phyloP scores from a whole-genome alignment of 73 alveolate species.

The Symbiodinium natans region DNA sequence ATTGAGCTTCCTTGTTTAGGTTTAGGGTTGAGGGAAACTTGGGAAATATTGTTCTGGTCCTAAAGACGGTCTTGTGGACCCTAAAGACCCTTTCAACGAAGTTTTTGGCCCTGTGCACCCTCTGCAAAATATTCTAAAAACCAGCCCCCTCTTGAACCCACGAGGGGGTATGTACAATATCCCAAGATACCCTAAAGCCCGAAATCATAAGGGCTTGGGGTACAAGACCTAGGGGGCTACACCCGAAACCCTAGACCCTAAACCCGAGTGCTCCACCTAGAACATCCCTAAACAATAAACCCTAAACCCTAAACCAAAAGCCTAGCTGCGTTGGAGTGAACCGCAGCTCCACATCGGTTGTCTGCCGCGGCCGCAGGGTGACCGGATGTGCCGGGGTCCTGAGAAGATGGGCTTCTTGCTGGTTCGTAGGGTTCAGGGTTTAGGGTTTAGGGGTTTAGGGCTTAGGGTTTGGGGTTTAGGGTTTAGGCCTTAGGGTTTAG shows the following conservation, averaged over 20 bases:
- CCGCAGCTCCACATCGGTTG: slow-evolving; percentile 69
- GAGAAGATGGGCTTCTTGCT: background rate
- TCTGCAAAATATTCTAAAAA: too few relatives aligned
- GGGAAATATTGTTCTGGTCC: too few relatives aligned
- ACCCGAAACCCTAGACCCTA: background rate
- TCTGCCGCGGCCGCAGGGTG: slow-evolving; percentile 91
- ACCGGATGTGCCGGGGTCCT: slow-evolving; percentile 73
- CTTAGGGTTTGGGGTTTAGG: background rate
- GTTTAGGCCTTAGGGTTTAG: background rate
- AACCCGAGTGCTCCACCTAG: too few relatives aligned
- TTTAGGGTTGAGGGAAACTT: too few relatives aligned
- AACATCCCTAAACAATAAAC: background rate
- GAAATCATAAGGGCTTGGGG: background rate
- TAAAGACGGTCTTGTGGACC: too few relatives aligned
- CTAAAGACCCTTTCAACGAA: too few relatives aligned
- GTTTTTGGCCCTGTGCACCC: too few relatives aligned
- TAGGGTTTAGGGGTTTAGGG: background rate
- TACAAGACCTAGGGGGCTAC: too few relatives aligned
- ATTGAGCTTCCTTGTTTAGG: too few relatives aligned
- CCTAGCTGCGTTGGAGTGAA: slow-evolving; percentile 71
- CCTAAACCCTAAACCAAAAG: background rate
- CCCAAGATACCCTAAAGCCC: background rate
- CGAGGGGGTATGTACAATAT: too few relatives aligned
- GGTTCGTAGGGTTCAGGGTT: background rate
- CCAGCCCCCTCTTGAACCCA: too few relatives aligned